Conservation (phyloP, 139 green algal species). For the Closterium sp. region DNA sequence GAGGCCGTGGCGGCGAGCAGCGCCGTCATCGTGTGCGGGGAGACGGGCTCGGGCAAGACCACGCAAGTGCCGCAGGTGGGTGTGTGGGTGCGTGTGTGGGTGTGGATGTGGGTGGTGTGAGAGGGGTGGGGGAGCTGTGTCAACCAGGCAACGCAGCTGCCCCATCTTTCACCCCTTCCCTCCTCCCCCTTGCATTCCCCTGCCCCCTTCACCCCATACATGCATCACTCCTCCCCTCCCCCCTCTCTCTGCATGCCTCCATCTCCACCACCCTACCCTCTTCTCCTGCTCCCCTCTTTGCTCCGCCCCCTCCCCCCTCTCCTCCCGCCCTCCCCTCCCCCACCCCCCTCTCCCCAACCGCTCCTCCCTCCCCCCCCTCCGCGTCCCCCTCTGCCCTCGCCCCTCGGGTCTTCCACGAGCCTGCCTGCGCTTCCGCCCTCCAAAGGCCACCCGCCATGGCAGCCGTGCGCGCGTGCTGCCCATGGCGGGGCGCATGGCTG, state of each 20-base stretch:
- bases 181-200: not conserved
- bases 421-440: slow-evolving; percentile 75
- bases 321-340: not conserved
- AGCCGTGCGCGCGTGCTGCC: not conserved
- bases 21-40: too few relatives aligned
- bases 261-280: too few relatives aligned
- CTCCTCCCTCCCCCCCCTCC: slow-evolving; percentile 20
- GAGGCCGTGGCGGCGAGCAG: slow-evolving; percentile 71
- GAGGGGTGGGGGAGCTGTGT: slow-evolving; percentile 89
- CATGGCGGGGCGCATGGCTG: not conserved
- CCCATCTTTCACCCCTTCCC: not conserved
- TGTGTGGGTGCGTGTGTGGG: not conserved
- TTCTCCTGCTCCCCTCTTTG: too few relatives aligned
- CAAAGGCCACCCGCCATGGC: too few relatives aligned
- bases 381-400: not conserved
- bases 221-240: too few relatives aligned
- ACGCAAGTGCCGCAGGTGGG: not conserved
- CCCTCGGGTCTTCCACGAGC: slow-evolving; percentile 88
- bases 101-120: slow-evolving; percentile 62
- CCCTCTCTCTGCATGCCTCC: too few relatives aligned
- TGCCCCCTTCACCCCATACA: too few relatives aligned
- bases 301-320: not conserved
- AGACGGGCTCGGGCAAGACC: too few relatives aligned
- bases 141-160: slow-evolving; percentile 84
- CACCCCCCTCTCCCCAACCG: slow-evolving; percentile 65